A percentile compares a stretch with the other conserved stretches of the same genome.
Conservation (phyloP, 345 rosid species). For the Eucalyptus guilfoylei region DNA sequence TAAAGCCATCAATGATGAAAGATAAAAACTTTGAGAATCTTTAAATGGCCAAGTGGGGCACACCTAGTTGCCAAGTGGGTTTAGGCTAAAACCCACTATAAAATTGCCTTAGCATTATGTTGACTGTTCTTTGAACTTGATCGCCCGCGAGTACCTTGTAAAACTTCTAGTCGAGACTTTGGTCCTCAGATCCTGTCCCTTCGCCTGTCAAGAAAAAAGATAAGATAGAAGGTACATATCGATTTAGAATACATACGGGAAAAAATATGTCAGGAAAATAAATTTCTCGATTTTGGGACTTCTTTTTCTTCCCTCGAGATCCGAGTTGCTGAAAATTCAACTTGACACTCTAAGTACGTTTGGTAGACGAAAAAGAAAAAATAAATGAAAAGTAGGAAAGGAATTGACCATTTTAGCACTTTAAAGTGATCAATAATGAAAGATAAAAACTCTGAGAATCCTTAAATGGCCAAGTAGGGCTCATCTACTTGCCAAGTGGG, state of each 20-base stretch:
- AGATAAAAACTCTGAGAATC: not conserved
- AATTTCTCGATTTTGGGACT: not conserved
- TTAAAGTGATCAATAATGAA: not conserved
- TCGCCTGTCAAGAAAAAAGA: not conserved
- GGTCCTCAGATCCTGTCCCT: not conserved
- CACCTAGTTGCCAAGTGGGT: not conserved
- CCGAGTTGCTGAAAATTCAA: not conserved
- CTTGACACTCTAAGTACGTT: accelerated
- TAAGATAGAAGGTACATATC: not conserved
- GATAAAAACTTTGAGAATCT: not conserved
- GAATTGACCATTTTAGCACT: not conserved
- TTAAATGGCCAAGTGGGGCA: not conserved
- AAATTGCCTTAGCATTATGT: too few species aligned
- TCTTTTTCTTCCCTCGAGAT: not conserved
- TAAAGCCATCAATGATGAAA: not conserved
- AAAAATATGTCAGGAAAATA: not conserved
- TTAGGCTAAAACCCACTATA: not conserved
- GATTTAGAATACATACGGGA: not conserved
- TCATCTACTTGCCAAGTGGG: not conserved
- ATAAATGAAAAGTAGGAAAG: not conserved
- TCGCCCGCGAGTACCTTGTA: not conserved
- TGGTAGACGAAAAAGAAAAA: too few species aligned
- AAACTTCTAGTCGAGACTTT: not conserved
- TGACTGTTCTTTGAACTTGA: too few species aligned
- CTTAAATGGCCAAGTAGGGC: not conserved